Evolutionary conservation across 805 yeast genomes (phyloP), one percentile per base, ranked within the genome.

Genomic region (Wickerhamiella alocasiicola): DNA sequence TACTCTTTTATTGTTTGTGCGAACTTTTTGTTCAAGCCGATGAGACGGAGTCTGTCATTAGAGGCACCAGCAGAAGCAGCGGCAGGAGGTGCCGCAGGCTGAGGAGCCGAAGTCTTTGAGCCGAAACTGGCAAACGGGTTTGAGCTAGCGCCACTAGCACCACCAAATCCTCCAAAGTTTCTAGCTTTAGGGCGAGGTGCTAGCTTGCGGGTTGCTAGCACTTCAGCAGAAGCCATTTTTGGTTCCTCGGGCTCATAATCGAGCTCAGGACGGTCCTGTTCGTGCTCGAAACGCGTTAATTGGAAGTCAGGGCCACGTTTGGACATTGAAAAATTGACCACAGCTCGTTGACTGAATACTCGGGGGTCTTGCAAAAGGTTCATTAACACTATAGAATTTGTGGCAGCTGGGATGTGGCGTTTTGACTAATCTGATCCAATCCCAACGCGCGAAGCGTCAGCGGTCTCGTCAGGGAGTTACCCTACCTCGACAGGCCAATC

Each of bases 131-230:
- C 32, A 20, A 27, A 36, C 17, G 27, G 41, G 31, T 29, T 28
- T n/a, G 30, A n/a, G 11, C 9, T n/a, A 20, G 11, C 18, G 43
- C 28, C 4, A 38, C 21, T 11, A 31, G 11, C 17, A 27, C 15
- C 9, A 33, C 40, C 9, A 44, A 23, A 15, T n/a, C 25, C 2
- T 4, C 39, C 39, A 33, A 29, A 9, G 15, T 5, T 16, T 15
- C 36, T 37, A 31, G 13, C 44, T 41, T 34, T 15, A 28, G 49
- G 20, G 12, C 54, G 47, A 52, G 70, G 65, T 20, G 81, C 70
- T 43, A 82, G 80, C 62, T 75, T 79, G 52, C 95, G 67, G 42
- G 62, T 68, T 20, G 84, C 72, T 70, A 84, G 58, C 5, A 73
- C 76, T 4, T 67, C 74, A 3, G 71, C 65, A 1, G 81, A 66